These are phyloP conservation scores for Picochlorum sp. DNA, from an alignment of 139 green algal genomes.

Conservation along the genomic window DNA sequence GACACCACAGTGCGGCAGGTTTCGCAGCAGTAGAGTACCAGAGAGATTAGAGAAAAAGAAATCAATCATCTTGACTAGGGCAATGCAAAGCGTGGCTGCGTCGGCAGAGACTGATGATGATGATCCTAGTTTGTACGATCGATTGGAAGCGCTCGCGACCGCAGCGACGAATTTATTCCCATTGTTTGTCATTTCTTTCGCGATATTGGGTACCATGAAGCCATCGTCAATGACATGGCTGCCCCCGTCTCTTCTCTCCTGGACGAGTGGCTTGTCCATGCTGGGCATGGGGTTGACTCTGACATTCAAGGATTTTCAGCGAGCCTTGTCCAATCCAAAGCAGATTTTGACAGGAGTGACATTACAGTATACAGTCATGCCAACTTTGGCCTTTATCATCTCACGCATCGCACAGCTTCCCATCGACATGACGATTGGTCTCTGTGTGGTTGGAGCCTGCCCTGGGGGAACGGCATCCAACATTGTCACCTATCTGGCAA, in stretches of 20 bases:
- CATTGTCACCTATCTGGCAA: constrained; percentile 66
- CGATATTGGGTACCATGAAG: constrained; percentile 26
- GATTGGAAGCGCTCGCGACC: constrained; percentile 1
- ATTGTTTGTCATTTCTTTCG: constrained; percentile 45
- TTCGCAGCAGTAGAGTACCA: background rate
- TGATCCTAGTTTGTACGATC: background rate
- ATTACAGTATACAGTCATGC: constrained; percentile 73
- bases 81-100: background rate
- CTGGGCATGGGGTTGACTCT: constrained; percentile 67
- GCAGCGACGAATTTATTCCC: constrained; percentile 47
- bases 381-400: constrained; percentile 46
- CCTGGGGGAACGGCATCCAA: constrained; percentile 62
- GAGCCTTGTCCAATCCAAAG: constrained; percentile 27
- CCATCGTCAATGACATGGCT: constrained; percentile 51
- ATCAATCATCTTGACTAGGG: no score
- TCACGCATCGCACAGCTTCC: constrained; percentile 24
- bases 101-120: background rate
- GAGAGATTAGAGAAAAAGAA: background rate
- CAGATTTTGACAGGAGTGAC: constrained; percentile 32
- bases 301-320: constrained; percentile 35
- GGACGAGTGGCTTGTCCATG: constrained; percentile 51
- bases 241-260: constrained; percentile 24
- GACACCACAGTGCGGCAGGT: background rate
- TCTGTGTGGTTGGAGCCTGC: constrained; percentile 50
- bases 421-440: constrained; percentile 31